phyloP scores from a whole-genome alignment of 208 protist species.

The Novymonas esmeraldas region DNA sequence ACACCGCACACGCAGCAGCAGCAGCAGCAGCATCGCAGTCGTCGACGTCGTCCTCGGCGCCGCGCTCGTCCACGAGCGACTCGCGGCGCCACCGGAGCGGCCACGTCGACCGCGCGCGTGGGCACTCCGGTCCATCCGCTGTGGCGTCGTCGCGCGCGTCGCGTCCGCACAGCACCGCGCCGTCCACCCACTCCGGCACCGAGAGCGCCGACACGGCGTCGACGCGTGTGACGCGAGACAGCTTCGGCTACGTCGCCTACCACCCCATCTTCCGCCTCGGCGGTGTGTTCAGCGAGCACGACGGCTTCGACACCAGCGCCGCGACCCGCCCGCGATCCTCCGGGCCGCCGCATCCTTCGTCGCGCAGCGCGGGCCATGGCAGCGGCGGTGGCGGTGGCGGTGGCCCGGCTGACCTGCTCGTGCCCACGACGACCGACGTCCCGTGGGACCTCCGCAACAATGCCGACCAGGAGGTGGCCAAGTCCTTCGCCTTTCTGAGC shows the following conservation, averaged over 20 bases:
- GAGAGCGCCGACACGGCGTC: neutral
- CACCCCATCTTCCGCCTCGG: conserved; percentile 24
- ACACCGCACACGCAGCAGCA: neutral
- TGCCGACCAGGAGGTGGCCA: conserved; percentile 28
- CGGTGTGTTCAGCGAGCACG: conserved; percentile 2
- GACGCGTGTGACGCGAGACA: conserved; percentile 25
- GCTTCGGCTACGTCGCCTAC: conserved; percentile 26
- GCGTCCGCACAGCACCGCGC: no score
- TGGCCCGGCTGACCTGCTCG: conserved; percentile 4
- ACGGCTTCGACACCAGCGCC: neutral
- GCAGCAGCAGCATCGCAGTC: neutral
- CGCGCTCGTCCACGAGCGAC: neutral
- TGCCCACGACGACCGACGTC: conserved; percentile 41
- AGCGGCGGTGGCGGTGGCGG: neutral
- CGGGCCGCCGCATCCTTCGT: neutral
- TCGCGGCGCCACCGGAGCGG: neutral
- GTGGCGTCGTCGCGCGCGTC: neutral
- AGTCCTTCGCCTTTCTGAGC: conserved; percentile 54
- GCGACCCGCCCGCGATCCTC: neutral
- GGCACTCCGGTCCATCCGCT: no score
- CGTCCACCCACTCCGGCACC: neutral
- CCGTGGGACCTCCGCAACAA: conserved; percentile 60
- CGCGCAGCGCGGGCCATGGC: conserved; percentile 4
- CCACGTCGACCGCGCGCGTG: no score
- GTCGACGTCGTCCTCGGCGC: neutral